Base-by-base conservation (phyloP, 805 yeast genomes). In the Candida mattraensis region DNA sequence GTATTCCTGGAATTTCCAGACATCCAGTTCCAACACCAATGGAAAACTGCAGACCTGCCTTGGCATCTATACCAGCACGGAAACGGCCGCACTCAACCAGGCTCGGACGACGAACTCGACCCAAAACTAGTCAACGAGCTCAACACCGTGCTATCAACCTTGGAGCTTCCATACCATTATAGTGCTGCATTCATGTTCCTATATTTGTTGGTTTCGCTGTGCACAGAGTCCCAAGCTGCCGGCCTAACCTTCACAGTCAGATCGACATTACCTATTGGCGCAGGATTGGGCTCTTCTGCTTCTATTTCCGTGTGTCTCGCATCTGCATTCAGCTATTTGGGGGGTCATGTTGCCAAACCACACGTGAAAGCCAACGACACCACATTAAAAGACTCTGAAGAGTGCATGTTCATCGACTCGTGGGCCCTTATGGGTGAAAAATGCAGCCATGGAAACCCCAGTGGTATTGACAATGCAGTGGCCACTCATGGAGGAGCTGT, bases 401-500 rank as follows among this genome's bases (percentile, higher is more conserved):
- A 73, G 35, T 69, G 80, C 17, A 61, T 67, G n/a, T 74, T 80
- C 44, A 79, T 93, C 42, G 91, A 91, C 47, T 63, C 69, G 5
- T 89, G 96, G 95, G 80, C 98, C 1, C 83, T 83, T 46, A 70
- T 91, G 67, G 98, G 97, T 24, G 99, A 93, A 60, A 83, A 83
- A 56, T 87, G 97, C 56, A 85, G 89, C 48, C 98, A 91, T 56
- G 98, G 98, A 2, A 88, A 85, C 50, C 99, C 99, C 7, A 82
- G 94, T 13, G 99, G 99, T 9, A 87, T 93, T 35, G 99, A 93
- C 59, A 93, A 93, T 55, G 88, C 96, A 0, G 97, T 91, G 31
- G 94, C 98, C 2, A 84, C 96, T 0, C 81, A 80, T 48, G 99
- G 99, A 15, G 97, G 97, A 30, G 98, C 98, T 0, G 95, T 93